These are phyloP conservation scores for Beauveria bassiana DNA, from an alignment of 2,329 filamentous ascomycete species.

Conservation along the genomic window DNA sequence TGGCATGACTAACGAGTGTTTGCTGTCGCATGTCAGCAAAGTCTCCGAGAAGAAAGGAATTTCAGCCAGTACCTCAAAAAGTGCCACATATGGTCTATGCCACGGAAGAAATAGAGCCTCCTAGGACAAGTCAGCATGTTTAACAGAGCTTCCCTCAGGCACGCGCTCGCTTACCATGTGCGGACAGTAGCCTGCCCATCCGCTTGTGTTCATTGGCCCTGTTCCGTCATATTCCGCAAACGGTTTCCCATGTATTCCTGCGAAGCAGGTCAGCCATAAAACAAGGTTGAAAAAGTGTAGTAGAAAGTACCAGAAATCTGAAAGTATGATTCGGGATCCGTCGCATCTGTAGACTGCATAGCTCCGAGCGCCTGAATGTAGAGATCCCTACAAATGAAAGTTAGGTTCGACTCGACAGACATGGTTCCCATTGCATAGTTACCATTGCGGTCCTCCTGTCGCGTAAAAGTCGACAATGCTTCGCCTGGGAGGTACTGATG, in stretches of 20 bases:
- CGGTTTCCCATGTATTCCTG: slow-evolving; percentile 35
- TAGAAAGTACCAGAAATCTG: slow-evolving; percentile 35
- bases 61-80: slow-evolving; percentile 42
- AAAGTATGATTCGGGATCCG: slow-evolving; percentile 41
- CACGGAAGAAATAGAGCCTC: slow-evolving; percentile 44
- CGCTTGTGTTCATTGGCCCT: slow-evolving; percentile 22
- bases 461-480: slow-evolving; percentile 40
- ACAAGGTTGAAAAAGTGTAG: background rate
- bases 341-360: slow-evolving; percentile 33
- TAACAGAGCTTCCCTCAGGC: background rate
- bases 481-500: slow-evolving; percentile 34
- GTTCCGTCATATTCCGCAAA: slow-evolving; percentile 34
- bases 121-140: slow-evolving; percentile 20
- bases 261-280: background rate
- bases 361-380: slow-evolving; percentile 38
- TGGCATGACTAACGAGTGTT: slow-evolving; percentile 39
- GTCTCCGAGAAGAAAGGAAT: background rate
- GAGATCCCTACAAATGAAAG: slow-evolving; percentile 32
- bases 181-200: slow-evolving; percentile 37
- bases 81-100: slow-evolving; percentile 48
- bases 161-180: slow-evolving; percentile 30
- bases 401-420: slow-evolving; percentile 11
- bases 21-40: slow-evolving; percentile 32
- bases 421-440: slow-evolving; percentile 12
- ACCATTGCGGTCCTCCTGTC: slow-evolving; percentile 37